Conservation (phyloP, 192 early-diverging fungal species). For the Backusella psychrophila region DNA sequence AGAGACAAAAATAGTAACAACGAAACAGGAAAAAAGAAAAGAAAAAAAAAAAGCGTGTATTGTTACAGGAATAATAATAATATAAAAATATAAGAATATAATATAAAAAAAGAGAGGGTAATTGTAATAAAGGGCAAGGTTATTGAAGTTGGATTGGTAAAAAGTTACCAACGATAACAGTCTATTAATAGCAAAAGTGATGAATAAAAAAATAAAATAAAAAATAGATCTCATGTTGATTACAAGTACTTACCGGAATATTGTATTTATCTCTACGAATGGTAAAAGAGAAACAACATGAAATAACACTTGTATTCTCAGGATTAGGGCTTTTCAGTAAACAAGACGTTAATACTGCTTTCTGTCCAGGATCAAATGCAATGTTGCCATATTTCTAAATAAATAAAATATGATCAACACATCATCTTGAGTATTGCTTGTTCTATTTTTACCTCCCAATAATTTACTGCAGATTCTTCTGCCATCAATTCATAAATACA, state of each 20-base stretch:
- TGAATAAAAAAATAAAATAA: neutral
- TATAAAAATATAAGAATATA: neutral
- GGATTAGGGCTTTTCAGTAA: slow-evolving; percentile 63
- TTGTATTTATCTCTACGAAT: slow-evolving; percentile 94
- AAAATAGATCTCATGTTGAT: neutral
- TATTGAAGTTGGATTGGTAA: slow-evolving; percentile 16
- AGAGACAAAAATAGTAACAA: neutral
- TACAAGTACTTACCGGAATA: slow-evolving; percentile 49
- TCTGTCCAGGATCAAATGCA: slow-evolving; percentile 94
- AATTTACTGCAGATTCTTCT: slow-evolving; percentile 93
- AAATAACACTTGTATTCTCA: slow-evolving; percentile 51
- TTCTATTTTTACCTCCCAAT: slow-evolving; percentile 68
- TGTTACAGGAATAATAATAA: neutral
- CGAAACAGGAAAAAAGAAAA: neutral
- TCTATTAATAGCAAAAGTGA: neutral
- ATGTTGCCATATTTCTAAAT: slow-evolving; percentile 89
- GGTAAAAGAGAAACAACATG: slow-evolving; percentile 95
- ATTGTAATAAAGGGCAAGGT: neutral
- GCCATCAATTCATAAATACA: slow-evolving; percentile 81
- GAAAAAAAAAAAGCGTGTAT: neutral
- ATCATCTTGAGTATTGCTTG: too few species aligned
- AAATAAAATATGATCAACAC: too few species aligned
- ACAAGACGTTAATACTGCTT: slow-evolving; percentile 94
- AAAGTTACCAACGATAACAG: slow-evolving; percentile 16
- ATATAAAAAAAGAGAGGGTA: neutral